Evolutionary conservation across 441 rosid genomes (phyloP), one percentile per base, ranked within the genome.

Genomic region (Pelargonium cotyledonis): DNA sequence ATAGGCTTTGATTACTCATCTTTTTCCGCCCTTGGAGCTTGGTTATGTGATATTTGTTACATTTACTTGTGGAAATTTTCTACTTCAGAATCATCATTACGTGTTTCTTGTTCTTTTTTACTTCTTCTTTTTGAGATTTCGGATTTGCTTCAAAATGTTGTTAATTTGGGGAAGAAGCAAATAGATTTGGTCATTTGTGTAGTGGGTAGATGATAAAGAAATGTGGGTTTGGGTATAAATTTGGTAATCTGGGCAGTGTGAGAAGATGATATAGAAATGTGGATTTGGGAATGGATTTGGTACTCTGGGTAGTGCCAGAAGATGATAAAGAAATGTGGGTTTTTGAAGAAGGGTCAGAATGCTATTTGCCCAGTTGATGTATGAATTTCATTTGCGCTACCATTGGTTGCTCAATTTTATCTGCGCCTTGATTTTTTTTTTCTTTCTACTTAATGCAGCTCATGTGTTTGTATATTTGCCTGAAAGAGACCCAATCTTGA

Each of bases 401-500:
- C 43, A 8, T 53, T 15, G 15, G 15, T 6, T 53, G 19, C 60
- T 14, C 60, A 53, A 53, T 53, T 53, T 6, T 14, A 7, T 53
- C 9, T 16, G 60, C 5, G 21, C 8, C 43, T 40, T 6, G 43
- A 8, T n/a, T 18, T 2, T 4, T 6, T 6, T 2, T 53, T 21
- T 21, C 23, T 18, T 16, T 53, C 60, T n/a, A 21, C 16, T 53
- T 53, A 40, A 53, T 53, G 60, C 60, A 16, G 60, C 60, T 53
- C 8, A 53, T 53, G 60, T n/a, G 60, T 8, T 53, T 53, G 60
- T 53, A 53, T 53, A 53, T n/a, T 53, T 53, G 21, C 60, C 57
- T 49, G 16, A 14, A 49, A 49, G 57, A 49, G 57, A 49, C 57
- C 5, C 8, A 49, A 12, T 49, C 16, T 11, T 15, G 16, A 49